phyloP scores from a whole-genome alignment of 2,329 filamentous ascomycete genomes.

The Beauveria varroae region DNA sequence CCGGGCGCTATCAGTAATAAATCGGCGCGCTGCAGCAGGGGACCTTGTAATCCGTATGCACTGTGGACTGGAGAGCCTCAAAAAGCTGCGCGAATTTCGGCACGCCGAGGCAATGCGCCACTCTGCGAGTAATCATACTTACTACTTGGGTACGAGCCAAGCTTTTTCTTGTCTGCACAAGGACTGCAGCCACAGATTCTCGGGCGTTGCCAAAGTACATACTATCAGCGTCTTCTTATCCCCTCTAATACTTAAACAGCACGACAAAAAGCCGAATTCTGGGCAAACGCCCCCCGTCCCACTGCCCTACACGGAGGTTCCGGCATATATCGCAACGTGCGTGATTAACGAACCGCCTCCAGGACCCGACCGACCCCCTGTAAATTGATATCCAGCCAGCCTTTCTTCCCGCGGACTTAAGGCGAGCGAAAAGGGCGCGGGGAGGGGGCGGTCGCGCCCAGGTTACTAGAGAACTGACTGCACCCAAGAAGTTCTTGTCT shows the following conservation, averaged over 20 bases:
- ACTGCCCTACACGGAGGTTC: neutral
- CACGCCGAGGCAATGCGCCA: neutral
- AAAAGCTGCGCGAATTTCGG: slow-evolving; percentile 3
- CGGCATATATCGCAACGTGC: slow-evolving; percentile 1
- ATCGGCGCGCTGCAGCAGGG: neutral
- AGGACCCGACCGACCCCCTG: neutral
- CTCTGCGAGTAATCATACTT: no score
- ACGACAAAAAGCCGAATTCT: neutral
- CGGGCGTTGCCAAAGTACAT: no score
- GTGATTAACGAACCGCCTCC: slow-evolving; percentile 1
- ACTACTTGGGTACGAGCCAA: no score
- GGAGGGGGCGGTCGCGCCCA: neutral
- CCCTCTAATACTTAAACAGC: neutral
- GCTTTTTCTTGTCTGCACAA: no score
- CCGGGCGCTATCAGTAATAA: neutral
- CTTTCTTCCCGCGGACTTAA: slow-evolving; percentile 3
- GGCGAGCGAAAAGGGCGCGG: neutral
- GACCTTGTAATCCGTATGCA: neutral
- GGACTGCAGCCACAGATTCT: no score
- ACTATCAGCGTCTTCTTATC: neutral
- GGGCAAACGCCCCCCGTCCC: neutral
- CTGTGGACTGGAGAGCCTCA: neutral
- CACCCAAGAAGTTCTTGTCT: neutral
- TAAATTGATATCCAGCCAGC: neutral
- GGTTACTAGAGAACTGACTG: neutral